phyloP scores from a whole-genome alignment of 306 rosid genomes.

The Cicer arietinum region DNA sequence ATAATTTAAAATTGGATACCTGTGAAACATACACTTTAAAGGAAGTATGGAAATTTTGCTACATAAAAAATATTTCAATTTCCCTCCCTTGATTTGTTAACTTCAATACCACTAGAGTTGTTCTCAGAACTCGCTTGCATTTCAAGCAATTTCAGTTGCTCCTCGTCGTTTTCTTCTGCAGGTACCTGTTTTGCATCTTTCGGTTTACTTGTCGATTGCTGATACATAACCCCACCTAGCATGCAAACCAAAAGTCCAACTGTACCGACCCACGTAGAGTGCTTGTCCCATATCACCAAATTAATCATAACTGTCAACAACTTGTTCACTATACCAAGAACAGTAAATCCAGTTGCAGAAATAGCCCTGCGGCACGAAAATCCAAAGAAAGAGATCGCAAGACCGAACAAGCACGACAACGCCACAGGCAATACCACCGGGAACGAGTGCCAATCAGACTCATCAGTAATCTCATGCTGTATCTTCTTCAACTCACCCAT shows the following conservation, averaged over 20 bases:
- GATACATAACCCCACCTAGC: slow-evolving; percentile 78
- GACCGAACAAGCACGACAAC: slow-evolving; percentile 74
- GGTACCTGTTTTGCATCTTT: slow-evolving; percentile 54
- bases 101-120: slow-evolving; percentile 42
- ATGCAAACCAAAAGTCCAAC: slow-evolving; percentile 79
- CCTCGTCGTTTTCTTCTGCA: slow-evolving; percentile 56
- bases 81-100: slow-evolving; percentile 48
- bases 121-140: slow-evolving; percentile 53
- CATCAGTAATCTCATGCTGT: slow-evolving; percentile 69
- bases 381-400: slow-evolving; percentile 85
- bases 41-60: slow-evolving; percentile 15
- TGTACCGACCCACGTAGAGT: slow-evolving; percentile 80
- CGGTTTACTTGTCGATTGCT: slow-evolving; percentile 76
- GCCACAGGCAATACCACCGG: slow-evolving; percentile 72
- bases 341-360: slow-evolving; percentile 84
- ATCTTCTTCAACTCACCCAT: slow-evolving; percentile 87
- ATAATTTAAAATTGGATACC: slow-evolving; percentile 38
- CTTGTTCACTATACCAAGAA: slow-evolving; percentile 91
- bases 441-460: slow-evolving; percentile 74
- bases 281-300: slow-evolving; percentile 81
- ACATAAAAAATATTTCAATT: slow-evolving; percentile 41
- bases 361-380: slow-evolving; percentile 87
- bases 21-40: slow-evolving; percentile 42
- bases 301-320: slow-evolving; percentile 79
- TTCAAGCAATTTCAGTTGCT: slow-evolving; percentile 65